A percentile compares a stretch with the other conserved stretches of the same genome.
These are phyloP conservation scores for Datura wrightii DNA, from an alignment of 257 asterid genomes.

Conservation along the genomic window DNA sequence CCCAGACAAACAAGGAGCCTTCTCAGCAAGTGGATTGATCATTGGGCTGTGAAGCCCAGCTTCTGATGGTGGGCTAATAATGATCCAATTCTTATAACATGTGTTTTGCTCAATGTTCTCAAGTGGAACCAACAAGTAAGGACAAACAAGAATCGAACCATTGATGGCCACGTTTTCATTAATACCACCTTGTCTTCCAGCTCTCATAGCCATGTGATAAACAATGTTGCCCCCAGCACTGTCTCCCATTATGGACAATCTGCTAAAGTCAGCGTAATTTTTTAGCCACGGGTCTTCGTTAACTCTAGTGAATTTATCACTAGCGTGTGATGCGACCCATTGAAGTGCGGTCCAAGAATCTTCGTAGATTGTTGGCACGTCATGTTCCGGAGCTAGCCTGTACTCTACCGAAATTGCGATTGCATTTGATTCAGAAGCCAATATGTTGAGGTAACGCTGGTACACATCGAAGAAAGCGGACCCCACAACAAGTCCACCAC, in stretches of 20 bases:
- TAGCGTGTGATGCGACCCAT: neutral
- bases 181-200: no score
- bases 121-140: conserved; percentile 46
- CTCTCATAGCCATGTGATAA: conserved; percentile 47
- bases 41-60: no score
- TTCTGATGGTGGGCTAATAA: no score
- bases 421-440: conserved; percentile 49
- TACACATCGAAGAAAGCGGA: conserved; percentile 43
- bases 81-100: no score
- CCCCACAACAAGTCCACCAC: conserved; percentile 52
- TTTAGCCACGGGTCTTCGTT: conserved; percentile 34
- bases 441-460: conserved; percentile 49
- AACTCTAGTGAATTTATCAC: neutral
- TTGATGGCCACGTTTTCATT: conserved; percentile 28
- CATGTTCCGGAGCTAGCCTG: conserved; percentile 54
- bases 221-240: conserved; percentile 53
- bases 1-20: no score
- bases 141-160: conserved; percentile 45
- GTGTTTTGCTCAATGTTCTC: conserved; percentile 35
- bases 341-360: no score
- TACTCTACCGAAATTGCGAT: conserved; percentile 51
- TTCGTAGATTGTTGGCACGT: conserved; percentile 46
- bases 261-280: conserved; percentile 42
- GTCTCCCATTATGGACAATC: conserved; percentile 45
- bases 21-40: no score